Evolutionary conservation across 208 protist genomes (phyloP), one percentile per base, ranked within the genome.

Genomic region (Entamoeba invadens): DNA sequence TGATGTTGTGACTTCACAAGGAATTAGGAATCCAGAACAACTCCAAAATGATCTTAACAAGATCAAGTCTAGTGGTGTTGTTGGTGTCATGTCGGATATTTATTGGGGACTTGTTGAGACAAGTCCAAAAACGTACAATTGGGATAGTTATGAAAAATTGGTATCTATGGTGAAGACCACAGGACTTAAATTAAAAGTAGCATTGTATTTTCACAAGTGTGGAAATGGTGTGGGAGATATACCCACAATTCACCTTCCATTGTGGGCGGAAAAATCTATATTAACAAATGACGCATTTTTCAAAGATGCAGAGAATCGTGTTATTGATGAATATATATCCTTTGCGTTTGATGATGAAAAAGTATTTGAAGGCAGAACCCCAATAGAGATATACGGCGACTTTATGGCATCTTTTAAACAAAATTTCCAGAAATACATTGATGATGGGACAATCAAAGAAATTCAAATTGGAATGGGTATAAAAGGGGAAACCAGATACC

Each of bases 81-180:
- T 94, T 57, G 94, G 96, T 45, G 96, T 97, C 4, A 97, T 97
- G 97, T 45, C 72, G 35, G 97, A 97, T 94, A 95, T 97, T 50
- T 97, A 96, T 96, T 97, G 96, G 96, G 97, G 97, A 45, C 42
- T 97, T n/a, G 95, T 96, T 3, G 96, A 97, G 87, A 44, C 44
- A 8, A 12, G 93, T 25, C 96, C 96, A 45, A 42, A 95, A 38
- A 45, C 94, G 45, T 97, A 97, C 77, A 94, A 97, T 94, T 97
- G 94, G 94, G 72, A 57, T n/a, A 87, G 93, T 14, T 96, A 96
- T 57, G 38, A 35, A 2, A 44, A 87, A 42, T 18, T 96, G 31
- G 14, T 91, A 45, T 21, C 6, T 42, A 44, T 97, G 2, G 91
- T 94, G 14, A n/a, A 45, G 18, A 35, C 94, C 44, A 18, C 45